Base-by-base conservation (phyloP, 2,329 filamentous ascomycete species). In the Beauveria pseudobassiana region DNA sequence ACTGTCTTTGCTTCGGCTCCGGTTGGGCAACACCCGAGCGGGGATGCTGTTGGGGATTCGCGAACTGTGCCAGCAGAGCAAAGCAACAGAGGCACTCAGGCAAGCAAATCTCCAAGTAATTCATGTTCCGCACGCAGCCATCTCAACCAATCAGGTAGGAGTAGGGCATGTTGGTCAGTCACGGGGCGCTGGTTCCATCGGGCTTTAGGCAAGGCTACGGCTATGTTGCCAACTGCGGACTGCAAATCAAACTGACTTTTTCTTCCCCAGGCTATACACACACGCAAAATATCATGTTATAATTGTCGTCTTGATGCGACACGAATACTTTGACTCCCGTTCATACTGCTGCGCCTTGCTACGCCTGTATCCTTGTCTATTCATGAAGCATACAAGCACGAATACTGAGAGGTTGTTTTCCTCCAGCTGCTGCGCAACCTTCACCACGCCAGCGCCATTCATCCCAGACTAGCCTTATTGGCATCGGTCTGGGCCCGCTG, bases 121-220 rank as follows among this genome's bases (percentile, higher is more conserved):
- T 2, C 34, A 38, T 2, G 14, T 9, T 16, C 40, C 40, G 5
- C 43, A 45, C 12, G 26, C 18, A 40, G 20, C 20, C 49, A 24
- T 34, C n/a, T 10, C 20, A 28, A 22, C 26, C 22, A 16, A 40
- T 5, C 9, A 14, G 16, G 22, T n/a, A 42, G 22, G 26, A 14
- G 14, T n/a, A 22, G 30, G 28, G 12, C 53, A 22, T 26, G 48
- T 20, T 46, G n/a, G 26, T 4, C 18, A 26, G 42, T 49, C 45
- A 40, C 45, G 22, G 14, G 55, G 8, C 24, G 10, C n/a, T 50
- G 12, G 45, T 18, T 38, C 55, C 48, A 49, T 51, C 40, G 10
- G 55, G 43, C 45, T 58, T 49, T 30, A 58, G 56, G 24, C 40
- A 53, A 59, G 57, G 49, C 57, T 60, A 45, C n/a, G 22, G 34